These are phyloP conservation scores for Colletotrichum truncatum DNA, from an alignment of 2,329 filamentous ascomycete species.

Conservation along the genomic window DNA sequence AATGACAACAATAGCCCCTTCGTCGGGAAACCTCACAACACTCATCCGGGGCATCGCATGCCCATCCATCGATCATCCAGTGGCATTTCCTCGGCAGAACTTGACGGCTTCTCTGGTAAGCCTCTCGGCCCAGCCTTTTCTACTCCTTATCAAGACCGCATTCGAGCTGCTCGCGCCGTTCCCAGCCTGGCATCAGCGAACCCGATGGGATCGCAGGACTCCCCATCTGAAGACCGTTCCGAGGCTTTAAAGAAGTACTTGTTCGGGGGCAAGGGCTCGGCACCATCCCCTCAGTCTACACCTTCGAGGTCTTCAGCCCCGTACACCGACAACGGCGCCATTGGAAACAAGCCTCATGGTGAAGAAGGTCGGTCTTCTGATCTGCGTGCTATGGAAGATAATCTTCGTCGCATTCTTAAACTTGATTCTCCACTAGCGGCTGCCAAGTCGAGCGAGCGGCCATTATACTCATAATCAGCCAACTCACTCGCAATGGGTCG, in stretches of 20 bases:
- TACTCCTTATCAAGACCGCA: slow-evolving; percentile 70
- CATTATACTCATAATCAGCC: slow-evolving; percentile 19
- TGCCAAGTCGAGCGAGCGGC: slow-evolving; percentile 31
- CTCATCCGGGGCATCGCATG: slow-evolving; percentile 23
- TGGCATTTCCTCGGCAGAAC: slow-evolving; percentile 74
- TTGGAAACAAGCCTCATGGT: background rate
- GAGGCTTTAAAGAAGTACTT: slow-evolving; percentile 68
- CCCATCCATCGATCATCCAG: slow-evolving; percentile 33
- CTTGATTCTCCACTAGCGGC: slow-evolving; percentile 36
- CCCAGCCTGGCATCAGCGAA: slow-evolving; percentile 27
- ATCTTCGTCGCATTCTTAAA: slow-evolving; percentile 63
- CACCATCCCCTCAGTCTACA: slow-evolving; percentile 16
- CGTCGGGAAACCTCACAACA: slow-evolving; percentile 18
- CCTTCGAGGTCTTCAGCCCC: slow-evolving; percentile 2
- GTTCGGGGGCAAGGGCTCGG: slow-evolving; percentile 50
- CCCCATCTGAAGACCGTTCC: slow-evolving; percentile 40
- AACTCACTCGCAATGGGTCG: background rate
- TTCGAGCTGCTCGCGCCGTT: slow-evolving; percentile 60
- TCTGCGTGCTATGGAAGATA: slow-evolving; percentile 61
- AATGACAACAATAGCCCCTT: slow-evolving; percentile 37
- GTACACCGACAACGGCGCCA: slow-evolving; percentile 1
- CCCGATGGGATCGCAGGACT: slow-evolving; percentile 10
- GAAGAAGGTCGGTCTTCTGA: slow-evolving; percentile 42
- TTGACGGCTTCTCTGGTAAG: slow-evolving; percentile 66
- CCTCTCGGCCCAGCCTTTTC: slow-evolving; percentile 74